phyloP scores from a whole-genome alignment of 805 yeast species.

The Metschnikowia aberdeeniae region DNA sequence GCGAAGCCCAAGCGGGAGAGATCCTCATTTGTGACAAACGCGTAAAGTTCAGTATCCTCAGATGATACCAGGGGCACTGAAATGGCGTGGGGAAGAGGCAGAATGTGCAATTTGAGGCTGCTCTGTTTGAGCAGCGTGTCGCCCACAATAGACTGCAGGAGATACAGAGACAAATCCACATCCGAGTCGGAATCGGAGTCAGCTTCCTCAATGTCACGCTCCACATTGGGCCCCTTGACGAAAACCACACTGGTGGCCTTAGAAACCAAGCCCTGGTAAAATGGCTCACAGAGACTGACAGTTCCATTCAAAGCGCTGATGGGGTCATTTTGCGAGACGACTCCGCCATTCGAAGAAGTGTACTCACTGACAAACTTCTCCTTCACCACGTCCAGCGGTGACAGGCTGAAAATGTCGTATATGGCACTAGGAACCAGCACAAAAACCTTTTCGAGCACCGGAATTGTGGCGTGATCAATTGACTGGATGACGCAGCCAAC shows the following conservation, averaged over 20 bases:
- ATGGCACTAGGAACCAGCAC: conserved; percentile 44
- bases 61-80: conserved; percentile 19
- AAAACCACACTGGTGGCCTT: conserved; percentile 50
- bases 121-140: conserved; percentile 1
- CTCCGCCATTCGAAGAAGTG: conserved; percentile 20
- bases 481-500: conserved; percentile 36
- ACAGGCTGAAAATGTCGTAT: conserved; percentile 29
- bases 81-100: conserved; percentile 29
- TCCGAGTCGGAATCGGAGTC: conserved; percentile 8
- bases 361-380: conserved; percentile 28
- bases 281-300: conserved; percentile 66
- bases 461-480: conserved; percentile 30
- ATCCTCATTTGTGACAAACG: conserved; percentile 43
- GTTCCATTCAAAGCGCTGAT: conserved; percentile 45
- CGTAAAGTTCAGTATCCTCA: conserved; percentile 39
- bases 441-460: conserved; percentile 42
- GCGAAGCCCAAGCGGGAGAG: conserved; percentile 52
- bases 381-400: conserved; percentile 31
- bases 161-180: conserved; percentile 31
- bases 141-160: conserved; percentile 26
- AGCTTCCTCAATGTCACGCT: neutral
- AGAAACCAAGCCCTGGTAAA: conserved; percentile 58
- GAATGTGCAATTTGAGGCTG: conserved; percentile 17
- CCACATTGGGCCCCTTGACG: conserved; percentile 28
- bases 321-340: conserved; percentile 40